Conservation (phyloP, 2,329 filamentous ascomycete genomes). For the Alternaria gaisen region DNA sequence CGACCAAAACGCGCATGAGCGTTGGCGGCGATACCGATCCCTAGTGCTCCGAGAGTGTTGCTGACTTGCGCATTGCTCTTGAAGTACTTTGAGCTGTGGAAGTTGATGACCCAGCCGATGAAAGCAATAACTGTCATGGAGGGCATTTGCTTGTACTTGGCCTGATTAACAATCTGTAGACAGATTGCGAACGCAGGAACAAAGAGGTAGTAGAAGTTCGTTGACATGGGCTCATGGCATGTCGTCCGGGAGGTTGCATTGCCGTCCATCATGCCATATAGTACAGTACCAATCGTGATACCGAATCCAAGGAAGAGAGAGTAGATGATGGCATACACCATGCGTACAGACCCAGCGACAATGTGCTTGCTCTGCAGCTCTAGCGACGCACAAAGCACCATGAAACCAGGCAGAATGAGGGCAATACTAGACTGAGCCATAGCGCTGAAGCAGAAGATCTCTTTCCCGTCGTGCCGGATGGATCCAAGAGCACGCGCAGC, state of each 20-base stretch:
- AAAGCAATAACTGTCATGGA: conserved; percentile 79
- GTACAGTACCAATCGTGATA: conserved; percentile 60
- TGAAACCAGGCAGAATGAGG: conserved; percentile 61
- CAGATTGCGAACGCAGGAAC: conserved; percentile 78
- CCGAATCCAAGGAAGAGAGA: conserved; percentile 62
- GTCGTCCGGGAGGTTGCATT: conserved; percentile 56
- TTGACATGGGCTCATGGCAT: conserved; percentile 58
- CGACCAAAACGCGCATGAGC: conserved; percentile 75
- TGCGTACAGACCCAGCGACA: conserved; percentile 61
- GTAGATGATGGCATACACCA: conserved; percentile 64
- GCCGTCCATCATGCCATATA: conserved; percentile 59
- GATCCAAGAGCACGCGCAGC: conserved; percentile 60
- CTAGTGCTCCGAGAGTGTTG: conserved; percentile 79
- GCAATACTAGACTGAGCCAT: conserved; percentile 61
- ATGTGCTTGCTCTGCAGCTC: conserved; percentile 60
- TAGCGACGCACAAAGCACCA: conserved; percentile 59
- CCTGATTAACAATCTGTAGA: conserved; percentile 80
- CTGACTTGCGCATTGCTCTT: conserved; percentile 75
- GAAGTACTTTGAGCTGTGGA: conserved; percentile 73
- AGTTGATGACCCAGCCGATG: conserved; percentile 78
- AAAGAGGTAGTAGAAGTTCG: conserved; percentile 72
- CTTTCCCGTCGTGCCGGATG: conserved; percentile 51
- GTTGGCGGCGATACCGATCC: conserved; percentile 80
- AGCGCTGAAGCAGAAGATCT: conserved; percentile 61
- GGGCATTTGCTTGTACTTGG: conserved; percentile 79